phyloP scores from a whole-genome alignment of 2,329 filamentous ascomycete species.

The Thermothelomyces thermophilus region DNA sequence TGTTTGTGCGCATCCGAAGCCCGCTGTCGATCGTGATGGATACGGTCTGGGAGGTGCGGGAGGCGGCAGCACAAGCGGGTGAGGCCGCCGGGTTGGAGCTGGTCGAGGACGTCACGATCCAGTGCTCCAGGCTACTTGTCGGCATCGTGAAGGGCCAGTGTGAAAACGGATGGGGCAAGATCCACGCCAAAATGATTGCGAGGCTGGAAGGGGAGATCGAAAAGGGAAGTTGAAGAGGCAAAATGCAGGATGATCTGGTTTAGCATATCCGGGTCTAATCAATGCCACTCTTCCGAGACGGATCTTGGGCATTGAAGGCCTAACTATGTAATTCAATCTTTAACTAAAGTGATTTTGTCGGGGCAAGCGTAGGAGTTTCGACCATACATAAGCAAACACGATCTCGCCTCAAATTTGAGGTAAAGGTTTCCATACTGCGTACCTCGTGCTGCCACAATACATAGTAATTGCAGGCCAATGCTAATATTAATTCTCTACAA shows the following conservation, averaged over 20 bases:
- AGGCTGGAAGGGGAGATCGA: constrained; percentile 32
- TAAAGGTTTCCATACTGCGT: too few relatives aligned
- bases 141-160: constrained; percentile 45
- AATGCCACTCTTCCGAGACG: too few relatives aligned
- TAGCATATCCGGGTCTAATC: too few relatives aligned
- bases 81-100: constrained; percentile 35
- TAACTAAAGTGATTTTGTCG: too few relatives aligned
- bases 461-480: too few relatives aligned
- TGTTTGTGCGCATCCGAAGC: constrained; percentile 46
- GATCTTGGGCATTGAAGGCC: too few relatives aligned
- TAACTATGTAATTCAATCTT: too few relatives aligned
- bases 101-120: constrained; percentile 45
- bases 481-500: too few relatives aligned
- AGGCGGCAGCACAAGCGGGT: constrained; percentile 23
- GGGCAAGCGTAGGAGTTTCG: too few relatives aligned
- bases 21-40: constrained; percentile 48
- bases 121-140: constrained; percentile 43
- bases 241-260: not conserved
- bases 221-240: not conserved
- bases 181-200: constrained; percentile 43
- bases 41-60: constrained; percentile 41
- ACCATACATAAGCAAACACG: too few relatives aligned
- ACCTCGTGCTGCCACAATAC: too few relatives aligned
- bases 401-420: too few relatives aligned
- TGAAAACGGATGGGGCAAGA: constrained; percentile 43